phyloP scores from a whole-genome alignment of 169 alveolate species.

The Plasmodium relictum region DNA sequence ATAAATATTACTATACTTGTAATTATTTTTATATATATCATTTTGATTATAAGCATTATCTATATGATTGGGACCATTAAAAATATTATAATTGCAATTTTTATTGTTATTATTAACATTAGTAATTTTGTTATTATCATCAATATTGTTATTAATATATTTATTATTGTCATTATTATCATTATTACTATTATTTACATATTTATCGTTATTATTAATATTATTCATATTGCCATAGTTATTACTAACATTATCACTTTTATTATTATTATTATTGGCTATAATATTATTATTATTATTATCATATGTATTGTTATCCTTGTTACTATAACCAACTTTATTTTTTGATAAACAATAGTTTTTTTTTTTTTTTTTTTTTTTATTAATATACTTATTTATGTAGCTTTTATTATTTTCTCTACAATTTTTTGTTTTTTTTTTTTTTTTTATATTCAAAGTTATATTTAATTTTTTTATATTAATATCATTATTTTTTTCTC shows the following conservation, averaged over 20 bases:
- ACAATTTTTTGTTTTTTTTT: not conserved
- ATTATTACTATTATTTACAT: not conserved
- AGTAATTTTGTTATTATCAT: not conserved
- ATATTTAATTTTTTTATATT: conserved; percentile 39
- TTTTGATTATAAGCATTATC: not conserved
- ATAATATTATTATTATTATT: not conserved
- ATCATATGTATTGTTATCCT: not conserved
- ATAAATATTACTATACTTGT: too few species aligned
- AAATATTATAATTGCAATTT: not conserved
- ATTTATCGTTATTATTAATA: not conserved
- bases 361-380: not conserved
- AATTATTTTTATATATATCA: not conserved
- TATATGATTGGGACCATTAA: not conserved
- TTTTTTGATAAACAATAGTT: too few species aligned
- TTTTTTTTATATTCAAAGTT: conserved; percentile 27
- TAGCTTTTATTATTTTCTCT: not conserved
- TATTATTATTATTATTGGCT: not conserved
- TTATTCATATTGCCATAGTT: not conserved
- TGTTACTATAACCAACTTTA: not conserved
- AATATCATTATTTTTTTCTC: conserved; percentile 12
- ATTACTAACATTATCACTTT: not conserved
- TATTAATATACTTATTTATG: not conserved
- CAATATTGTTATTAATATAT: not conserved
- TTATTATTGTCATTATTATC: not conserved
- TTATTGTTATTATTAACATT: not conserved